Percentiles rank a stretch among this genome's conserved stretches.
Evolutionary conservation across 306 rosid species (phyloP).

Genomic region (Trifolium pratense): DNA sequence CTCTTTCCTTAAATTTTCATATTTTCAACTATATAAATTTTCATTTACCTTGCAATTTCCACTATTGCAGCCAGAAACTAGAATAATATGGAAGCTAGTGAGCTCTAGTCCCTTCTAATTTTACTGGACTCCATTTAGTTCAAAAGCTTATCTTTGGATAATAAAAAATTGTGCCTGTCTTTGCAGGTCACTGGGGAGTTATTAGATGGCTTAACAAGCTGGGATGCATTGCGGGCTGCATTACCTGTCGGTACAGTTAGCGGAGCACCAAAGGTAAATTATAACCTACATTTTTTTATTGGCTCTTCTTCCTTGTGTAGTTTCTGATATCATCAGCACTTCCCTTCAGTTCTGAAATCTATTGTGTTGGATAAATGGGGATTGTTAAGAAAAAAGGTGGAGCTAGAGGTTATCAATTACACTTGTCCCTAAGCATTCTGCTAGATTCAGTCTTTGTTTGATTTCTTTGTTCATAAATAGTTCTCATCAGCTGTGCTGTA

Average conservation of each 20-base stretch:
- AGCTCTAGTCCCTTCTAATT: conserved; percentile 30
- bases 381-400: background rate
- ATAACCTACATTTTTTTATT: conserved; percentile 1
- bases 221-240: conserved; percentile 94
- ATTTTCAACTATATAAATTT: background rate
- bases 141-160: conserved; percentile 19
- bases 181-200: conserved; percentile 91
- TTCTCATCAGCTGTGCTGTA: conserved; percentile 36
- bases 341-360: conserved; percentile 28
- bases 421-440: background rate
- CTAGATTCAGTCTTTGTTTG: conserved; percentile 20
- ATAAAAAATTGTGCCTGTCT: conserved; percentile 14
- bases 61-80: background rate
- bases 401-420: background rate
- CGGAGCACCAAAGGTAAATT: conserved; percentile 92
- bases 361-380: background rate
- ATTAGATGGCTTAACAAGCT: conserved; percentile 70
- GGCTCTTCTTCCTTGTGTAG: conserved; percentile 1
- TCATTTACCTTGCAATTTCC: conserved; percentile 11
- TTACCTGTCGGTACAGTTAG: conserved; percentile 99
- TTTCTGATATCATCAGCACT: conserved; percentile 6
- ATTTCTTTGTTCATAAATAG: conserved; percentile 15
- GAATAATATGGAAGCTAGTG: conserved; percentile 20
- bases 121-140: conserved; percentile 28
- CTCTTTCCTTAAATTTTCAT: background rate